phyloP scores from a whole-genome alignment of 2,329 filamentous ascomycete species.

The Cryphonectria radicalis region DNA sequence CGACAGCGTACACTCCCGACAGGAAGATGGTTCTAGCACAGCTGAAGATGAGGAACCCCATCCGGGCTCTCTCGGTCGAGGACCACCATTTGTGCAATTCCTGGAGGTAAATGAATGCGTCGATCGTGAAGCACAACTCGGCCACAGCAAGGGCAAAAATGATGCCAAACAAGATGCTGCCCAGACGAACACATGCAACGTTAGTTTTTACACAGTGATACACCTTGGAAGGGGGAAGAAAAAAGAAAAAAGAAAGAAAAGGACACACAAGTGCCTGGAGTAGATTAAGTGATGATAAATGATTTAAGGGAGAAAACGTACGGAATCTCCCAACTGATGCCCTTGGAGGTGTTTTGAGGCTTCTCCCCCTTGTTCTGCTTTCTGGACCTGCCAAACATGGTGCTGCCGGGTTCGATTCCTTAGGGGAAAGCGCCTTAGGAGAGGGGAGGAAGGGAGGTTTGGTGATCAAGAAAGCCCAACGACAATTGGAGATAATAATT shows the following conservation, averaged over 20 bases:
- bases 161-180: conserved; percentile 24
- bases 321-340: conserved; percentile 22
- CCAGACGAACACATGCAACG: background rate
- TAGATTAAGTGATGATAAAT: no score
- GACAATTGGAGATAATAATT: background rate
- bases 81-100: conserved; percentile 23
- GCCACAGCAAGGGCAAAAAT: conserved; percentile 24
- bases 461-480: background rate
- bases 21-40: conserved; percentile 19
- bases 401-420: background rate
- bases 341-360: conserved; percentile 14
- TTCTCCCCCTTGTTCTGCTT: conserved; percentile 22
- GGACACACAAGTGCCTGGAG: no score
- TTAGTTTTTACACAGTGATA: background rate
- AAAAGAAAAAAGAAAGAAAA: no score
- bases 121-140: conserved; percentile 21
- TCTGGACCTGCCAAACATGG: conserved; percentile 17
- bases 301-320: background rate
- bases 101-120: conserved; percentile 23
- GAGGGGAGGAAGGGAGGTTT: background rate
- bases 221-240: no score
- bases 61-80: conserved; percentile 20
- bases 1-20: conserved; percentile 13
- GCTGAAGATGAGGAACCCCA: conserved; percentile 27
- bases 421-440: background rate